Evolutionary conservation across 345 rosid species (phyloP), one percentile per base, ranked within the genome.

Genomic region (Excoecaria cochinchinensis): DNA sequence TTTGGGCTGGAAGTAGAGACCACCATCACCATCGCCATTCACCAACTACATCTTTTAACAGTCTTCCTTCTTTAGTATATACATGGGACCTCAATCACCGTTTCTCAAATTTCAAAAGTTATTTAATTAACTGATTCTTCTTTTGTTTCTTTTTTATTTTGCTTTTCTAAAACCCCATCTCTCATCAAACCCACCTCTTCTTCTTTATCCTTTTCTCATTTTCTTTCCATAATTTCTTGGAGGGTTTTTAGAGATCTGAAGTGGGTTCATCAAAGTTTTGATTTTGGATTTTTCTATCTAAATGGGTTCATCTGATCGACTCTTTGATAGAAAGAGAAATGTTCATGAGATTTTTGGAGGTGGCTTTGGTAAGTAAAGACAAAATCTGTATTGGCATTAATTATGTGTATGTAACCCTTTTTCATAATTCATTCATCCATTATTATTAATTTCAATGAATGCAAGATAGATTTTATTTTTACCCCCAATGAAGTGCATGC

Each of bases 291-390:
- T 16, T 17, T 19, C 66, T 48, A 62, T 57, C 71, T 24, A 72
- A 81, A 96, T 93, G 98, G 92, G 83, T 75, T 83, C 92, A 21
- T 72, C 85, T 6, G 82, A 81, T 76, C 90, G 85, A 58, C 72
- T 92, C 86, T 90, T 92, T 74, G 83, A 83, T 71, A 79, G 97
- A 86, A 87, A 89, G 39, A 88, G 75, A 79, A 90, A 84, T 71
- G 66, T 93, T 74, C 94, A 92, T 82, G 89, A 93, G 82, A 83
- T 93, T 81, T 87, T 96, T 12, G 98, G 99, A 65, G 93, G 94
- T 53, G 91, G 93, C 74, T 82, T 87, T 76, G 86, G 98, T 95
- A 76, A 82, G 89, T 79, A 42, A 65, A 65, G 44, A 65, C 14
- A n/a, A 4, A 63, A 63, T 53, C 21, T 63, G 10, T 25, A 17